Conservation (phyloP, 768 basidiomycete species). For the Russula virescens region DNA sequence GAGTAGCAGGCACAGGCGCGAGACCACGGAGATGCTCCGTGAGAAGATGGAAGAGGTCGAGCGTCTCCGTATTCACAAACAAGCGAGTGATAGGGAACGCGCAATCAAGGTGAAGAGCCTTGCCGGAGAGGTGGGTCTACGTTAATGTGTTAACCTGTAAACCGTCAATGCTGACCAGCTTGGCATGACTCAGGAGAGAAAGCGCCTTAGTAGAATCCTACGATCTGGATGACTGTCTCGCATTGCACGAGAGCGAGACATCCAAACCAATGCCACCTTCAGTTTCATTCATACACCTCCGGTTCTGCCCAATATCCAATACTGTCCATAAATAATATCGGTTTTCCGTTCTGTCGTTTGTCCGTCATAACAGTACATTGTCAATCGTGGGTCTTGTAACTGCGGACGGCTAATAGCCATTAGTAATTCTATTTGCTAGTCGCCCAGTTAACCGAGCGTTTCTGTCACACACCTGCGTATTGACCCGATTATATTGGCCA, state of each 20-base stretch:
- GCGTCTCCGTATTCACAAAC: constrained; percentile 54
- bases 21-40: constrained; percentile 56
- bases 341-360: too few species aligned
- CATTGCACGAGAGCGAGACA: not conserved
- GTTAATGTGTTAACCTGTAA: too few species aligned
- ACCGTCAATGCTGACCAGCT: not conserved
- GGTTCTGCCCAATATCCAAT: too few species aligned
- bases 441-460: too few species aligned
- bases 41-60: constrained; percentile 75
- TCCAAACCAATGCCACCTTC: not conserved
- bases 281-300: too few species aligned
- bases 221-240: not conserved
- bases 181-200: not conserved
- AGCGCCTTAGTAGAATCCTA: not conserved
- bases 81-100: constrained; percentile 49
- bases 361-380: too few species aligned
- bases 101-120: constrained; percentile 16
- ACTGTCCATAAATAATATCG: too few species aligned
- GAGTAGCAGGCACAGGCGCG: constrained; percentile 46
- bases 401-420: too few species aligned
- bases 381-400: too few species aligned
- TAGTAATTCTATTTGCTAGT: too few species aligned
- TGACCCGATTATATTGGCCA: too few species aligned
- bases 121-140: constrained; percentile 13
- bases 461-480: too few species aligned